Conservation (phyloP, 768 basidiomycete species). For the Panellus pusillus region DNA sequence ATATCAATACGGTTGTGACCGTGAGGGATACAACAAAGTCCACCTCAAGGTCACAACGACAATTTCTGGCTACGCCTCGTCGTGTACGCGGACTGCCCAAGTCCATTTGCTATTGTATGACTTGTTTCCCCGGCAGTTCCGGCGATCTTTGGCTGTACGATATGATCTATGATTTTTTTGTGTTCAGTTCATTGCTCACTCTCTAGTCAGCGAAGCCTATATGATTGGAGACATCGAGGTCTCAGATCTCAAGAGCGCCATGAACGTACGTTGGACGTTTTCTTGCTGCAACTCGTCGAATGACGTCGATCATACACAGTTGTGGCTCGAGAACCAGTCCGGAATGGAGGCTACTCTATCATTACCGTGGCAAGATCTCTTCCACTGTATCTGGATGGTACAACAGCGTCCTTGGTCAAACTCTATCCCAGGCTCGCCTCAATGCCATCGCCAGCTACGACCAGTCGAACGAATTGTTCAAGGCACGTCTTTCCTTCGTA, state of each 20-base stretch:
- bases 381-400: slow-evolving; percentile 62
- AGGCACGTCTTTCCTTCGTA: slow-evolving; percentile 37
- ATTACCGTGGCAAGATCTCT: slow-evolving; percentile 52
- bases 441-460: slow-evolving; percentile 89
- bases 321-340: slow-evolving; percentile 69
- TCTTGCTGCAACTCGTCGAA: not conserved
- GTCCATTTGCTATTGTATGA: slow-evolving; percentile 12
- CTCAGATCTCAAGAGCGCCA: slow-evolving; percentile 55
- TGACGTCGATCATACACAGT: slow-evolving; percentile 34
- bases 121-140: slow-evolving; percentile 39
- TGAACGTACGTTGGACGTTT: slow-evolving; percentile 51
- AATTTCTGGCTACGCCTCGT: slow-evolving; percentile 71
- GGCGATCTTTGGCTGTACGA: slow-evolving; percentile 69
- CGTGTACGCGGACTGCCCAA: slow-evolving; percentile 41
- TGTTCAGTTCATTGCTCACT: slow-evolving; percentile 9
- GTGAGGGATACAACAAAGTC: slow-evolving; percentile 62
- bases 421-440: slow-evolving; percentile 68
- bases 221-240: slow-evolving; percentile 72
- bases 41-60: slow-evolving; percentile 55
- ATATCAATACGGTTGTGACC: slow-evolving; percentile 56
- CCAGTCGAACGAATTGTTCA: slow-evolving; percentile 88
- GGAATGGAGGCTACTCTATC: slow-evolving; percentile 58
- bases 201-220: slow-evolving; percentile 68
- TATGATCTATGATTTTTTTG: slow-evolving; percentile 2
- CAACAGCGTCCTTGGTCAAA: slow-evolving; percentile 75